phyloP scores from a whole-genome alignment of 176 grass and related monocot genomes.

The Typha latifolia region DNA sequence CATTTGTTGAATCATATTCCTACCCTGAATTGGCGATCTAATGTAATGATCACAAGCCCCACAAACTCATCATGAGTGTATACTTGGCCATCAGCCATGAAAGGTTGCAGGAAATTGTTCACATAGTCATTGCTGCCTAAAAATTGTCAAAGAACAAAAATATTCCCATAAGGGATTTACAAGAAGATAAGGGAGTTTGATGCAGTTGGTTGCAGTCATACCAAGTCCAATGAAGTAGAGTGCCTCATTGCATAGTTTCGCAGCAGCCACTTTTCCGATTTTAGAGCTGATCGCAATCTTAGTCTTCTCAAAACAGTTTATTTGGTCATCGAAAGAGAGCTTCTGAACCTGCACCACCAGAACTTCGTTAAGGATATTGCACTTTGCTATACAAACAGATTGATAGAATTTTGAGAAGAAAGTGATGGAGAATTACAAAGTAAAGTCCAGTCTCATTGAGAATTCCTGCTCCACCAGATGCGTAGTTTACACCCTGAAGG shows the following conservation, averaged over 20 bases:
- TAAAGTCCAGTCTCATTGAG: conserved; percentile 96
- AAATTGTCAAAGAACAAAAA: background rate
- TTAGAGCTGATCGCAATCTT: conserved; percentile 53
- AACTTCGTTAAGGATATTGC: background rate
- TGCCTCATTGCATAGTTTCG: conserved; percentile 59
- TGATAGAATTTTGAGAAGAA: background rate
- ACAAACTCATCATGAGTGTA: conserved; percentile 84
- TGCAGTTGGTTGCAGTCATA: conserved; percentile 11
- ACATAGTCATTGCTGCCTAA: conserved; percentile 97
- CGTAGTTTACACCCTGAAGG: conserved; percentile 71
- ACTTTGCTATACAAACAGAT: background rate
- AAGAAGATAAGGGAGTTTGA: background rate
- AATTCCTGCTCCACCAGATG: conserved; percentile 78
- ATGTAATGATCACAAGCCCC: conserved; percentile 53
- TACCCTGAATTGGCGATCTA: conserved; percentile 62
- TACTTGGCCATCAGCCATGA: conserved; percentile 76
- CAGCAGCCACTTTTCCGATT: conserved; percentile 52
- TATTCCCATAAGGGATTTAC: background rate
- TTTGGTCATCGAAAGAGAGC: conserved; percentile 87
- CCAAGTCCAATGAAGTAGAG: conserved; percentile 76
- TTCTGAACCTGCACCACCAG: conserved; percentile 56
- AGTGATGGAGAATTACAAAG: conserved; percentile 45
- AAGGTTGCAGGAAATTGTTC: conserved; percentile 91
- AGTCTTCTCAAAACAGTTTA: conserved; percentile 53
- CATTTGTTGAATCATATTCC: background rate